Evolutionary conservation across 495 filamentous ascomycete species (phyloP), one percentile per base, ranked within the genome.

Genomic region (Xylaria cubensis): DNA sequence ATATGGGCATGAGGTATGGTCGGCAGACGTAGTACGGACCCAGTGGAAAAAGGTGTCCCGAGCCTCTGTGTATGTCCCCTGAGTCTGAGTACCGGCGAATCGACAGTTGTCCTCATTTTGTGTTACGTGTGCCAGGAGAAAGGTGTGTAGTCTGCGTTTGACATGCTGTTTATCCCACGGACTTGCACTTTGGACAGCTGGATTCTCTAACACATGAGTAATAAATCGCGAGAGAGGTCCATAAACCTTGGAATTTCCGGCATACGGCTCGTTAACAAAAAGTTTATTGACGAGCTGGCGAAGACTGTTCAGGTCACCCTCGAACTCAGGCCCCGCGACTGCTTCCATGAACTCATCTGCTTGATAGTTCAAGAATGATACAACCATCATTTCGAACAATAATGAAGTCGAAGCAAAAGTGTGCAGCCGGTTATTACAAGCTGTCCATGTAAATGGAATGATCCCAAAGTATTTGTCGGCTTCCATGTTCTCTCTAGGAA

Each of bases 391-490:
- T 19, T 86, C 80, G 34, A 61, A 76, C 32, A 84, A 44, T 1
- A 76, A 58, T 1, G 68, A 67, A 0, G 73, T 19, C 13, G 39
- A 19, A 19, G n/a, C 50, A 24, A 29, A 44, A 34, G 13, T 42
- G 19, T 41, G 24, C 4, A n/a, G 19, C 0, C n/a, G 36, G 39
- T 74, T 74, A 72, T 78, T 80, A 68, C 65, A 77, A 13, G 39
- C 59, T 1, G 74, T 74, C 81, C 80, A 81, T 2, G 74, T 76
- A 6, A 77, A 41, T 1, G 83, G 83, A 32, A 85, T 83, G 44
- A 77, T 80, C 10, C 77, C 69, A 17, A 85, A 67, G 70, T 85
- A 83, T 62, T 82, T 81, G 26, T 80, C 77, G n/a, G 80, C 73
- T 9, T 67, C 50, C 15, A 72, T 63, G n/a, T 42, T 44, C 26